Evolutionary conservation across 768 basidiomycete species (phyloP).

Genomic region (Tricholoma terreum): DNA sequence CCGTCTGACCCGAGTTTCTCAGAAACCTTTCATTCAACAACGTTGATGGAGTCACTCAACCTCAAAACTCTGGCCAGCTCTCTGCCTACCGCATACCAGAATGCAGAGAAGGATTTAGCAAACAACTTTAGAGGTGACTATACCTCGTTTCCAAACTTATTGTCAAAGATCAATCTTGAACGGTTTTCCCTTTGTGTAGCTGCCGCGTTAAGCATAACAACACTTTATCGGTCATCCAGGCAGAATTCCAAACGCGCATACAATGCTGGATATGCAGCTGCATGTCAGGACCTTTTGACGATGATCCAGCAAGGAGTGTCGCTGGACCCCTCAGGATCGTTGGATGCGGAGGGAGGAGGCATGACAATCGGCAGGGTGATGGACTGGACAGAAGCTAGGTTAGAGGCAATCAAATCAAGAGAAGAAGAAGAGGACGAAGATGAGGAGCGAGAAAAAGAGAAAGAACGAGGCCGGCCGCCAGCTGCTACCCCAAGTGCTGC

Average conservation of each 20-base stretch:
- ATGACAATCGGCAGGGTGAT: slow-evolving; percentile 78
- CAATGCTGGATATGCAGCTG: slow-evolving; percentile 75
- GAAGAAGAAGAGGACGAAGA: slow-evolving; percentile 86
- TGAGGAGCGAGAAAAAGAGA: slow-evolving; percentile 62
- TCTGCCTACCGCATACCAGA: slow-evolving; percentile 67
- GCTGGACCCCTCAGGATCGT: slow-evolving; percentile 39
- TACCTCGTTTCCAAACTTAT: slow-evolving; percentile 7
- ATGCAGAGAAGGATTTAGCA: slow-evolving; percentile 76
- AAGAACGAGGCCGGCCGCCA: slow-evolving; percentile 35
- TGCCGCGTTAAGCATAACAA: slow-evolving; percentile 81
- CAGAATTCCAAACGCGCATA: slow-evolving; percentile 77
- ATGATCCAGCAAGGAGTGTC: slow-evolving; percentile 86
- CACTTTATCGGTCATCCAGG: slow-evolving; percentile 76
- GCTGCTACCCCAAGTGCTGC: slow-evolving; percentile 16
- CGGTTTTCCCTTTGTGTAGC: slow-evolving; percentile 40
- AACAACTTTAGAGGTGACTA: slow-evolving; percentile 76
- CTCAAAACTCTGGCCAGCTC: slow-evolving; percentile 77
- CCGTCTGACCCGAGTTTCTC: not conserved
- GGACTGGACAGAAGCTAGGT: slow-evolving; percentile 82
- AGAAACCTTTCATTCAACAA: slow-evolving; percentile 8
- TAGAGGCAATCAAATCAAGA: slow-evolving; percentile 69
- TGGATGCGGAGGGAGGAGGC: slow-evolving; percentile 49
- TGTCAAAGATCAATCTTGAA: slow-evolving; percentile 16
- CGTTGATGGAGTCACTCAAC: slow-evolving; percentile 79
- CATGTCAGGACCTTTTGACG: slow-evolving; percentile 75